Evolutionary conservation across 306 rosid species (phyloP), one percentile per base, ranked within the genome.

Genomic region (Casuarina equisetifolia): DNA sequence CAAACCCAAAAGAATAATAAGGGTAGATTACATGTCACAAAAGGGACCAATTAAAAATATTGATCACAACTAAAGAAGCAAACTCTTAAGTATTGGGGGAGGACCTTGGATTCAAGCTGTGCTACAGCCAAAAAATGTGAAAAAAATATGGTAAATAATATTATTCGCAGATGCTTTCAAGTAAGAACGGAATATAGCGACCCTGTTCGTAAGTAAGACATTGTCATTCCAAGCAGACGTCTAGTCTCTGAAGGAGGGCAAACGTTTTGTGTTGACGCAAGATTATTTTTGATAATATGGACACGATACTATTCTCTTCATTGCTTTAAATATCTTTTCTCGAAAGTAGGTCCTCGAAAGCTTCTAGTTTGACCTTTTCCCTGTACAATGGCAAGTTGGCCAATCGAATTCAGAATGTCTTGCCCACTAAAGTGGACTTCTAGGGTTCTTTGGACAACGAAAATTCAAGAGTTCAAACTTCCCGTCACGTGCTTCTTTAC

Each of bases 351-450:
- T 64, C 49, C 54, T 72, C 58, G 63, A 74, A 78, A 68, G 59
- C 11, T 77, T 54, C 63, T 44, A 7, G 0, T 54, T 78, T 78
- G 83, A 80, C 83, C 72, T 80, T 81, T 70, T 61, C 52, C 55
- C 25, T 19, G 50, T 66, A 51, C 46, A 43, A 70, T 70, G 73
- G 75, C 32, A 57, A 54, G 50, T 63, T 42, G 57, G 77, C 76
- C 44, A n/a, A 36, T 46, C 39, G 25, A 71, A 78, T 87, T 89
- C 94, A 89, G 86, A 73, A 17, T 42, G 40, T 79, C 70, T 66
- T 85, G 88, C 89, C 89, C 78, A 79, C 84, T 58, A 79, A 51
- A 19, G 40, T 80, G 17, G 91, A 89, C 97, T 88, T 84, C 79
- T 36, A 19, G 39, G 38, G 38, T 16, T 6, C 69, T 77, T 59